phyloP scores from a whole-genome alignment of 495 filamentous ascomycete genomes.

The Xylaria venustula region DNA sequence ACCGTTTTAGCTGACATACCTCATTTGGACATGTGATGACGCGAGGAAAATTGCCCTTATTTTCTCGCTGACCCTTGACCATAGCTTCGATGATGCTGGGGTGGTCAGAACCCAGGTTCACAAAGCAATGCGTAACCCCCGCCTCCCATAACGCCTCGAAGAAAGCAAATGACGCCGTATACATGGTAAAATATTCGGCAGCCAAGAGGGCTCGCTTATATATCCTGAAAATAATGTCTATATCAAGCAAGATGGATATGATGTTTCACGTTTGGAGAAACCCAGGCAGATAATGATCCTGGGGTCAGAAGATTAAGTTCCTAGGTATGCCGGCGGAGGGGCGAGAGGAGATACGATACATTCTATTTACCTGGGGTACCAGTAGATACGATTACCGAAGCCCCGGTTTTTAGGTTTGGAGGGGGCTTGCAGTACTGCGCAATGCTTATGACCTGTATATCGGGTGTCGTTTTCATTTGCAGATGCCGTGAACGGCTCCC shows the following conservation, averaged over 20 bases:
- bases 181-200: conserved; percentile 36
- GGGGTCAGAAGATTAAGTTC: no score
- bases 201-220: not conserved
- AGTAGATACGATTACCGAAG: no score
- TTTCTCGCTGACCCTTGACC: conserved; percentile 74
- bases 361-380: not conserved
- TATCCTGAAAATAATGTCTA: not conserved
- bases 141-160: conserved; percentile 95
- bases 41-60: conserved; percentile 67
- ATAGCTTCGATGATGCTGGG: conserved; percentile 94
- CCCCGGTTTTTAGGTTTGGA: no score
- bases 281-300: no score
- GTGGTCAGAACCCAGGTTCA: conserved; percentile 94
- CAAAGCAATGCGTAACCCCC: conserved; percentile 86
- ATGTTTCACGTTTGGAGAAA: no score
- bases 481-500: no score
- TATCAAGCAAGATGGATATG: not conserved
- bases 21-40: conserved; percentile 96
- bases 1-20: conserved; percentile 36
- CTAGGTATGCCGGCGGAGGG: no score
- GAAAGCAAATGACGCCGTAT: conserved; percentile 67
- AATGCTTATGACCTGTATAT: no score
- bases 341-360: not conserved
- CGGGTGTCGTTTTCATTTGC: no score
- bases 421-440: no score